These are phyloP conservation scores for Amoebophrya sp. DNA, from an alignment of 169 alveolate species.

Conservation along the genomic window DNA sequence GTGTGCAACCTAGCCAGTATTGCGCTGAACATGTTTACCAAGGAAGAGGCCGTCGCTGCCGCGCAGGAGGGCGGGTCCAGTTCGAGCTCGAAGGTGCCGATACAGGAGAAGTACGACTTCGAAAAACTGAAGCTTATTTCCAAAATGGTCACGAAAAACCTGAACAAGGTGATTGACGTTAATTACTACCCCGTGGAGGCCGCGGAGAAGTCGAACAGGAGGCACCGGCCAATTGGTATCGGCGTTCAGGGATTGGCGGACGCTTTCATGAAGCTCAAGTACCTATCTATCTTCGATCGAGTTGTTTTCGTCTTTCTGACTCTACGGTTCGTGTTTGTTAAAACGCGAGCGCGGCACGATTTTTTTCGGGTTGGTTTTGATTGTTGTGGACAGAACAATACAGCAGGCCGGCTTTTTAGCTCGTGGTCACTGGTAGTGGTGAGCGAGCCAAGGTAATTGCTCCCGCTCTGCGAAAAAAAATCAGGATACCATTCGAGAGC, in stretches of 20 bases:
- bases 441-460: no score
- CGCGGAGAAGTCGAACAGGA: constrained; percentile 82
- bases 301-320: no score
- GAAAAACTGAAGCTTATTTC: constrained; percentile 53
- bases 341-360: no score
- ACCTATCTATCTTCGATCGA: neutral
- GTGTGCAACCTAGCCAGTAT: constrained; percentile 98
- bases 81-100: neutral
- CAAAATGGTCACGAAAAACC: constrained; percentile 78
- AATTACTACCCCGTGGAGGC: constrained; percentile 92
- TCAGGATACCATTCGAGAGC: constrained; percentile 94
- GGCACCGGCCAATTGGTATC: constrained; percentile 98
- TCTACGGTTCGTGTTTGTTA: no score
- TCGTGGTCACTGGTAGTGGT: no score
- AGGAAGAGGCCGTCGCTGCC: constrained; percentile 41
- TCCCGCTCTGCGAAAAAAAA: constrained; percentile 72
- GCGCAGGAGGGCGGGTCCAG: neutral
- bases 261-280: constrained; percentile 76
- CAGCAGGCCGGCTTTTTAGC: no score
- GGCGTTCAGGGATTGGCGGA: constrained; percentile 98
- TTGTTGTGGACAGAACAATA: no score
- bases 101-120: constrained; percentile 51
- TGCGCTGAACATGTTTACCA: constrained; percentile 71
- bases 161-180: constrained; percentile 90
- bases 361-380: no score